Percentiles rank a stretch among this genome's conserved stretches.
Conservation (phyloP, 1,139 yeast genomes). For the Yamadazyma jaroonii region DNA sequence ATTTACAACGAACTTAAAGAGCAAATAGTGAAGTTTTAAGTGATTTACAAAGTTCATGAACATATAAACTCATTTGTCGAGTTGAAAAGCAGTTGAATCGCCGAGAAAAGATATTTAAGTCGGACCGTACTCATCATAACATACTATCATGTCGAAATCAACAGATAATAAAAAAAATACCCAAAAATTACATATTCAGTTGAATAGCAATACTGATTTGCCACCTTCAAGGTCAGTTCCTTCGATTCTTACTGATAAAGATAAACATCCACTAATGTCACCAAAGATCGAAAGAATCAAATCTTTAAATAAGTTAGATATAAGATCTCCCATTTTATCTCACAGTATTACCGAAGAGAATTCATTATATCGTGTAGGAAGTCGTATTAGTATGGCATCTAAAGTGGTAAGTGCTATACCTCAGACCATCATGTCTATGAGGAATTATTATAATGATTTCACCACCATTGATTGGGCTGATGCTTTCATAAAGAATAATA, state of each 20-base stretch:
- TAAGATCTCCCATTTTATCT: constrained; percentile 18
- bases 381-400: constrained; percentile 19
- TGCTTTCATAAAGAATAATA: constrained; percentile 48
- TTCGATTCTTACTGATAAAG: neutral
- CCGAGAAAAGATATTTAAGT: too few relatives aligned
- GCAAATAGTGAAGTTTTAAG: too few relatives aligned
- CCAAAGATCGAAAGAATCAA: constrained; percentile 15
- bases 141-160: too few relatives aligned
- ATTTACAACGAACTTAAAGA: neutral
- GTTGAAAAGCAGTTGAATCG: too few relatives aligned
- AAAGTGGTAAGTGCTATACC: constrained; percentile 18
- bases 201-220: constrained; percentile 4
- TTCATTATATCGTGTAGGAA: constrained; percentile 18
- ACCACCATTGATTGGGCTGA: constrained; percentile 70
- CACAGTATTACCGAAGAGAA: constrained; percentile 9
- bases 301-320: constrained; percentile 22
- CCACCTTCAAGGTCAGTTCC: constrained; percentile 8
- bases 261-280: neutral
- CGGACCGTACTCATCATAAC: too few relatives aligned
- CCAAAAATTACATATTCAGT: constrained; percentile 4
- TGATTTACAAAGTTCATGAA: too few relatives aligned
- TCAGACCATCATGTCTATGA: constrained; percentile 18
- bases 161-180: neutral
- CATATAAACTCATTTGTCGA: too few relatives aligned
- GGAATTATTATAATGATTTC: constrained; percentile 57